Conservation (phyloP, 2,329 filamentous ascomycete genomes). For the Teratosphaeria epicoccoides region DNA sequence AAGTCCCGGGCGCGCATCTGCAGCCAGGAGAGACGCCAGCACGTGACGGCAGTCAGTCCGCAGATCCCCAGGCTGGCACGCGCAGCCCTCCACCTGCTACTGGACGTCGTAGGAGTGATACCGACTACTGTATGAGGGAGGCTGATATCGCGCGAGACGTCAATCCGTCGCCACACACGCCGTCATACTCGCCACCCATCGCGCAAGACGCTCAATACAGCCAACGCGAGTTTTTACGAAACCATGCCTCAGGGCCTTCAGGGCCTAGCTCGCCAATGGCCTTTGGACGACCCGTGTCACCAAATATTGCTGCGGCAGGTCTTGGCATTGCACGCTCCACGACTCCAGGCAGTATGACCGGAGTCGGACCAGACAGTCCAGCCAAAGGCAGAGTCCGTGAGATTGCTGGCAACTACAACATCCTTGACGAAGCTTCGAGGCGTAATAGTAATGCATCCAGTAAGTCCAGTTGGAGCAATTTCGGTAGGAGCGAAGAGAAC, state of each 20-base stretch:
- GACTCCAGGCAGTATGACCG: conserved; percentile 7
- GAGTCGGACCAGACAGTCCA: conserved; percentile 23
- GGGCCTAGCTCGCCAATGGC: not conserved
- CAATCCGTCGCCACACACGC: conserved; percentile 15
- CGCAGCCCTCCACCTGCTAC: conserved; percentile 9
- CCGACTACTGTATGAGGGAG: conserved; percentile 25
- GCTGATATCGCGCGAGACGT: conserved; percentile 21
- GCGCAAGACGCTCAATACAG: conserved; percentile 13
- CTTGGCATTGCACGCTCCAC: conserved; percentile 6
- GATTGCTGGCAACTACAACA: conserved; percentile 40
- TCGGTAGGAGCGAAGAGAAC: conserved; percentile 28
- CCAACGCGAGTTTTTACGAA: conserved; percentile 19
- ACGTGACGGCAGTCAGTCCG: conserved; percentile 3
- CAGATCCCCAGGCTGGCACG: conserved; percentile 1
- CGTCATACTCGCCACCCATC: conserved; percentile 11
- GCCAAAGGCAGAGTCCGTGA: conserved; percentile 41
- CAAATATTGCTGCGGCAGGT: conserved; percentile 5
- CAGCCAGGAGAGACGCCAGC: conserved; percentile 13
- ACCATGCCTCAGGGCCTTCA: conserved; percentile 9
- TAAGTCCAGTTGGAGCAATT: conserved; percentile 30
- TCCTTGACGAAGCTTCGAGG: conserved; percentile 33
- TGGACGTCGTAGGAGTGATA: conserved; percentile 19
- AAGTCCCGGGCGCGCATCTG: conserved; percentile 13
- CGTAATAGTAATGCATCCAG: conserved; percentile 36
- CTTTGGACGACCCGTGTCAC: conserved; percentile 3